Base-by-base conservation (phyloP, 1,284 basidiomycete species). In the Testicularia cyperi region DNA sequence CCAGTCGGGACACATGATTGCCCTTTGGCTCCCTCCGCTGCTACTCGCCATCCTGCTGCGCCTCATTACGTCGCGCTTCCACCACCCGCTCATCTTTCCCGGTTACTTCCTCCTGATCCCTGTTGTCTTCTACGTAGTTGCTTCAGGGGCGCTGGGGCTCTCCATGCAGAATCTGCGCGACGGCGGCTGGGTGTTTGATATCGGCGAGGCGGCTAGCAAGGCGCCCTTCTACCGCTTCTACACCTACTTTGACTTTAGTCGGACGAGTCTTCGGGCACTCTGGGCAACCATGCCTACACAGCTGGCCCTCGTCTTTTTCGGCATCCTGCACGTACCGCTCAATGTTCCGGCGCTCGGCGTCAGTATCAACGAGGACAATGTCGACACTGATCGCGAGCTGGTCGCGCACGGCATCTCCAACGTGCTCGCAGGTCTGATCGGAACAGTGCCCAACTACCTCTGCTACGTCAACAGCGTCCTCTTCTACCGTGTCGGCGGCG, bases 361-460 rank as follows among this genome's bases (percentile, higher is more conserved):
- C n/a, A 92, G 90, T 8, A 80, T 98, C 27, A 83, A 88, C 63
- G 86, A 89, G 72, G 92, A 84, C 75, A 82, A 97, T 43, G 85
- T 96, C 46, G 86, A 96, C 67, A 92, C 92, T 2, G 88, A 98
- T 74, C 86, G 87, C 49, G 94, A 98, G 76, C 84, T 98, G 1
- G 83, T 95, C 29, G 91, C 85, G 1, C 94, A 98, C 74, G 94
- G 94, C 5, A 85, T 90, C 52, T 92, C 91, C 2, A 98, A 98
- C 74, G 61, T 96, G 5, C 78, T 88, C 0, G 84, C 92, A 1
- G 92, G 92, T 2, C 49, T 87, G 3, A 68, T 88, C 18, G 91
- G 92, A 3, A 86, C 86, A 4, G 90, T 90, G 14, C 78, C 79
- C 6, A 81, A 81, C 65, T 82, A 81, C 56, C 75, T 81, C 13